Evolutionary conservation across 768 basidiomycete genomes (phyloP), one percentile per base, ranked within the genome.

Genomic region (Tricholoma terreum): DNA sequence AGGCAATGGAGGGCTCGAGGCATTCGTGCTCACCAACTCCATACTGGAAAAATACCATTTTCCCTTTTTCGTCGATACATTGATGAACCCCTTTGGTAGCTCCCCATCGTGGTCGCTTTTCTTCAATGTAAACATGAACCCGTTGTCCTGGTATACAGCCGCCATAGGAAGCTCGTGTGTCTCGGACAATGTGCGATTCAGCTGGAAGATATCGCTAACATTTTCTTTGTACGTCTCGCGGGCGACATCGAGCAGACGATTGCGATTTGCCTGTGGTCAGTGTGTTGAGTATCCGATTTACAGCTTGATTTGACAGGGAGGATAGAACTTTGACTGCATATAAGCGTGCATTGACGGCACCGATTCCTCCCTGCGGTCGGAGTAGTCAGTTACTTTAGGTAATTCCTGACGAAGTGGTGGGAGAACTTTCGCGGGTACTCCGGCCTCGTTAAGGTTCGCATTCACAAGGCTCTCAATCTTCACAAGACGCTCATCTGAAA

Each of bases 181-280:
- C 58, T 89, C 83, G 0, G 84, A 75, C 12, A 93, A 72, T 0
- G 73, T 74, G 14, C 76, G 75, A 58, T 83, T 83, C 34, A 94
- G 75, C 53, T 86, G 80, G 60, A 86, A 85, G 53, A 97, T 92
- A 65, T 99, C 96, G 14, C 84, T 82, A 43, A 96, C 80, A 62
- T 96, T 96, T 70, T 99, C 95, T 63, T 89, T 92, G 75, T 88
- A 98, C 0, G 95, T 95, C 69, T 93, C 93, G 2, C 97, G 83
- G 1, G 96, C 97, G 6, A 98, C 93, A 61, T 98, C 96, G 30
- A 99, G 85, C 9, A 96, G 77, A 27, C 84, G 84, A 62, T 93
- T 91, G 65, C 80, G 82, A 58, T 90, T 89, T 2, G 92, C 89
- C 82, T 89, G 46, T 6, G 50, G 43, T 35, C 10, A 30, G 15